Conservation (phyloP, 2,329 filamentous ascomycete genomes). For the Xylariaceae sp. region DNA sequence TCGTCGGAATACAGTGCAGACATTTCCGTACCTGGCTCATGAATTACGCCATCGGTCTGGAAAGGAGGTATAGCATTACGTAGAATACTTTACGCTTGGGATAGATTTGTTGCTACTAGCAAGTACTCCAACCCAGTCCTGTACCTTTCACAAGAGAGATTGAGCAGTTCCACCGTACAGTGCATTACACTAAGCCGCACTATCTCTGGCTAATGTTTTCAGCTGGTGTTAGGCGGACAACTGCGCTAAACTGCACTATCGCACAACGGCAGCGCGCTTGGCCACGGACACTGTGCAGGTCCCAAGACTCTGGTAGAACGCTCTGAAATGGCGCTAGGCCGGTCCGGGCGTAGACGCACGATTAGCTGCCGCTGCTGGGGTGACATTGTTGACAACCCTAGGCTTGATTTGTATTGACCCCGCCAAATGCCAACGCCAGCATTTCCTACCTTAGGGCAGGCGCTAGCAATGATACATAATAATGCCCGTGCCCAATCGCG, state of each 20-base stretch:
- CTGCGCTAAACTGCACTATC: neutral
- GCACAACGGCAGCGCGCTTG: neutral
- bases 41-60: too few species aligned
- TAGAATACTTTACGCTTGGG: too few species aligned
- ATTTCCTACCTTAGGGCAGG: neutral
- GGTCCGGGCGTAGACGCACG: neutral
- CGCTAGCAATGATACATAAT: neutral
- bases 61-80: too few species aligned
- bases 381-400: slow-evolving; percentile 30
- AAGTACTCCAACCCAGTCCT: neutral
- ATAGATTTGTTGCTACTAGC: neutral
- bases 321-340: neutral
- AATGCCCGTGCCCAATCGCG: slow-evolving; percentile 24
- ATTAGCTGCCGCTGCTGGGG: slow-evolving; percentile 29
- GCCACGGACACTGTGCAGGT: slow-evolving; percentile 9
- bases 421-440: slow-evolving; percentile 23
- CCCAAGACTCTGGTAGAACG: slow-evolving; percentile 1
- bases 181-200: neutral
- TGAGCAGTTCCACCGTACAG: neutral
- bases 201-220: neutral
- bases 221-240: neutral
- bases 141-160: neutral
- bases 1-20: too few species aligned
- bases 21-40: too few species aligned
- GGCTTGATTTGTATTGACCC: slow-evolving; percentile 18